A percentile compares a stretch with the other conserved stretches of the same genome.
Evolutionary conservation across 495 filamentous ascomycete species (phyloP).

Genomic region (Tetracladium marchalianum): DNA sequence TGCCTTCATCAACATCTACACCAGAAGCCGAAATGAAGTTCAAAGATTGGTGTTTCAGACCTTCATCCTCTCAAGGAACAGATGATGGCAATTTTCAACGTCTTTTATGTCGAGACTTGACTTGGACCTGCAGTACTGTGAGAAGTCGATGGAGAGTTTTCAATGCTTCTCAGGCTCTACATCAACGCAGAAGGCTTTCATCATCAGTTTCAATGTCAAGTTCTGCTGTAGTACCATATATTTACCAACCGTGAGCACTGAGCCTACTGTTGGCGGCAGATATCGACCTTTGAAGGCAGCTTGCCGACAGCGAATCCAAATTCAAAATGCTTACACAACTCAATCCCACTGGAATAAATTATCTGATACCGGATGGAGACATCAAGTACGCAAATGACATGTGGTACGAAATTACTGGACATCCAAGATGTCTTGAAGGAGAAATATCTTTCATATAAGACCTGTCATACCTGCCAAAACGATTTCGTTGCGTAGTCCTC

Average conservation of each 20-base stretch:
- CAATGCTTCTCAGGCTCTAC: slow-evolving; percentile 24
- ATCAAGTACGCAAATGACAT: slow-evolving; percentile 18
- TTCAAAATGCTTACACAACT: slow-evolving; percentile 15
- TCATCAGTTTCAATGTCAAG: no score
- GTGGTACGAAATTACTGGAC: slow-evolving; percentile 19
- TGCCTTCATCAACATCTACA: neutral
- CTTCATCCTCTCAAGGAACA: slow-evolving; percentile 30
- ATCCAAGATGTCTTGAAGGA: slow-evolving; percentile 14
- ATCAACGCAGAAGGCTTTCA: slow-evolving; percentile 3
- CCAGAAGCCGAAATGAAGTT: slow-evolving; percentile 9
- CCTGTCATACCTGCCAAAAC: no score
- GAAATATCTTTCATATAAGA: slow-evolving; percentile 7
- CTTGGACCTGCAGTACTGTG: slow-evolving; percentile 53
- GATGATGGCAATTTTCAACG: slow-evolving; percentile 34
- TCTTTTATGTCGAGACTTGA: slow-evolving; percentile 40
- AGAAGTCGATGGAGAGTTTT: slow-evolving; percentile 51
- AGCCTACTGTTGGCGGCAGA: neutral
- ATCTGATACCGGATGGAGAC: slow-evolving; percentile 11
- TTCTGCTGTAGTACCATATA: slow-evolving; percentile 1
- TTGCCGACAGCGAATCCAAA: slow-evolving; percentile 15
- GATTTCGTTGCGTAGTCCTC: no score
- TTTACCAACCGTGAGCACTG: neutral
- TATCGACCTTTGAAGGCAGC: slow-evolving; percentile 1
- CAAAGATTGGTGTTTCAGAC: slow-evolving; percentile 23
- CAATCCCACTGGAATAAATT: slow-evolving; percentile 17